Evolutionary conservation across 176 grass and related monocot genomes (phyloP).

Genomic region (Panicum miliaceum): DNA sequence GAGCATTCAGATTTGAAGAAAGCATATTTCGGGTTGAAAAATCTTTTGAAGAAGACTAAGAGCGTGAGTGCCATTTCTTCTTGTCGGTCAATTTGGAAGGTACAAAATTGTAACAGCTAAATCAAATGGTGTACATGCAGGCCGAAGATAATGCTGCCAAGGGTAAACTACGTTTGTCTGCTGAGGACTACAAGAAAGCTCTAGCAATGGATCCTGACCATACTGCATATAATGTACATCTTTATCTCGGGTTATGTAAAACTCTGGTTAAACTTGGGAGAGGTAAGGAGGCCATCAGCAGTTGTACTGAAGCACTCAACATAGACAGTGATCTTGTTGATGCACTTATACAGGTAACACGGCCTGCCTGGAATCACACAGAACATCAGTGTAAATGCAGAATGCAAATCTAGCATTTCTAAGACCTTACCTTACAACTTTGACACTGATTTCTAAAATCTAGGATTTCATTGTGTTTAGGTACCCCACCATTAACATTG

Average conservation of each 20-base stretch:
- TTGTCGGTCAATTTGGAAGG: slow-evolving; percentile 21
- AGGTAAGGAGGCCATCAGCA: slow-evolving; percentile 89
- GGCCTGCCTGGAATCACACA: slow-evolving; percentile 1
- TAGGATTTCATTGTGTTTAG: not conserved
- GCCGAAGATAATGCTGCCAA: slow-evolving; percentile 91
- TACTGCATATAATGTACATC: slow-evolving; percentile 72
- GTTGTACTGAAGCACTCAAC: slow-evolving; percentile 79
- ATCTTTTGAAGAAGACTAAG: slow-evolving; percentile 96
- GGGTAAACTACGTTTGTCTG: slow-evolving; percentile 84
- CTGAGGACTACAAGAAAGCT: slow-evolving; percentile 91
- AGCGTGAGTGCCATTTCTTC: slow-evolving; percentile 54
- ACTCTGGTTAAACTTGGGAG: slow-evolving; percentile 95
- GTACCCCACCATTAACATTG: not conserved
- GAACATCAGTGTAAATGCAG: not conserved
- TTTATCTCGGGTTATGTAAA: slow-evolving; percentile 93
- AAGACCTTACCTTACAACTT: slow-evolving; percentile 18
- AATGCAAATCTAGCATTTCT: not conserved
- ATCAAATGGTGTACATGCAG: slow-evolving; percentile 48
- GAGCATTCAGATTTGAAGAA: slow-evolving; percentile 95
- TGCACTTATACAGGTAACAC: slow-evolving; percentile 80
- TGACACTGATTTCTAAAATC: not conserved
- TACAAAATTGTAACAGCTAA: not conserved
- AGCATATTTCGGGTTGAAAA: slow-evolving; percentile 95
- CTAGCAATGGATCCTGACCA: slow-evolving; percentile 89
- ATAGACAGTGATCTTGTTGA: slow-evolving; percentile 93